Conservation (phyloP, 163 green algal species). For the Chloromonas sp. region DNA sequence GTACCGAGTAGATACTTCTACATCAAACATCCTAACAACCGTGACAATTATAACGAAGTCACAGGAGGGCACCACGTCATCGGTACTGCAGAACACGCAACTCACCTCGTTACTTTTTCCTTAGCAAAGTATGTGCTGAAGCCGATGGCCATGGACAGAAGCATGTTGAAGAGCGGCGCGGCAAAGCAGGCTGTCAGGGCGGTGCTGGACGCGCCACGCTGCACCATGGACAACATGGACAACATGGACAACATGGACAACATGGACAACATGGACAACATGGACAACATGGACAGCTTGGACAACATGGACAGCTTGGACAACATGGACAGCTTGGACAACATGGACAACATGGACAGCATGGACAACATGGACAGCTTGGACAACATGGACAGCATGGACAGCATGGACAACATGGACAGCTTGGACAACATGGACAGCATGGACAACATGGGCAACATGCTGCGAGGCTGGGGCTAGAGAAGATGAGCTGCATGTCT, state of each 20-base stretch:
- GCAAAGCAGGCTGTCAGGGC: slow-evolving; percentile 88
- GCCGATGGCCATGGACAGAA: slow-evolving; percentile 64
- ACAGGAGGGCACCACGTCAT: no score
- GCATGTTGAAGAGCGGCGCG: slow-evolving; percentile 89
- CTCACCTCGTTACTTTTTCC: slow-evolving; percentile 6
- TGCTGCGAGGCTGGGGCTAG: not conserved
- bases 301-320: not conserved
- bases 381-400: not conserved
- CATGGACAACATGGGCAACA: not conserved
- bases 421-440: not conserved
- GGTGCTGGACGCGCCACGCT: slow-evolving; percentile 55
- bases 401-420: not conserved
- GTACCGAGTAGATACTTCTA: no score
- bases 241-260: not conserved
- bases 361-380: not conserved
- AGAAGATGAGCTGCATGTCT: not conserved
- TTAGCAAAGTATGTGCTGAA: slow-evolving; percentile 45
- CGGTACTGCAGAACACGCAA: no score
- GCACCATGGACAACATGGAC: not conserved
- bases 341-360: not conserved
- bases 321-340: not conserved
- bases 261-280: not conserved
- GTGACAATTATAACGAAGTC: no score
- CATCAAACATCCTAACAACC: no score
- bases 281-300: not conserved